phyloP scores from a whole-genome alignment of 2,329 filamentous ascomycete species.

The Claviceps paspali region DNA sequence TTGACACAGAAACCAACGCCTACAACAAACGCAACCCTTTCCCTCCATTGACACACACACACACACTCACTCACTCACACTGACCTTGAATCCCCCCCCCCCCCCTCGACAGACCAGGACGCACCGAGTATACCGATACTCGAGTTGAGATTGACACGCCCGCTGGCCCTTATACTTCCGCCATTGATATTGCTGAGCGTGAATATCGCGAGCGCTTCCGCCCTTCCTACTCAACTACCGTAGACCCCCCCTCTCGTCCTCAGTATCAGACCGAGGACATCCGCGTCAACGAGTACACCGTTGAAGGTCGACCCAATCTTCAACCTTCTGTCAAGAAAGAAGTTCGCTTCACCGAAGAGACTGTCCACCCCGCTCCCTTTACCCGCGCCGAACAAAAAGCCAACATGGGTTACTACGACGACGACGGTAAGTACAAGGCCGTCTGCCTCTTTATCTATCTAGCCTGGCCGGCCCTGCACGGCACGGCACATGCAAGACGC shows the following conservation, averaged over 20 bases:
- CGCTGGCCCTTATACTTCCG: constrained; percentile 30
- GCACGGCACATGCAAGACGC: no score
- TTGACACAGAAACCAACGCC: constrained; percentile 12
- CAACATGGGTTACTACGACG: constrained; percentile 54
- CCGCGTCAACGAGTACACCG: constrained; percentile 21
- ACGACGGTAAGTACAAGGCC: constrained; percentile 33
- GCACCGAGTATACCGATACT: constrained; percentile 41
- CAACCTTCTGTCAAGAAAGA: constrained; percentile 37
- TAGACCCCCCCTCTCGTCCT: constrained; percentile 18
- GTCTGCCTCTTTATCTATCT: neutral
- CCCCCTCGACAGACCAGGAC: constrained; percentile 17
- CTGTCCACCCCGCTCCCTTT: constrained; percentile 39
- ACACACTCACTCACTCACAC: no score
- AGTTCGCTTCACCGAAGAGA: constrained; percentile 49
- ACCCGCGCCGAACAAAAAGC: constrained; percentile 27
- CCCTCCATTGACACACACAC: constrained; percentile 4
- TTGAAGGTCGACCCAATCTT: constrained; percentile 18
- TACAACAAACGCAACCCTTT: constrained; percentile 13
- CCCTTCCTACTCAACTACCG: constrained; percentile 27
- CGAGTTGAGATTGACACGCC: constrained; percentile 49
- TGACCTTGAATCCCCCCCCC: constrained; percentile 6
- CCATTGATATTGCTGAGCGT: constrained; percentile 50
- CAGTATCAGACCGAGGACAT: constrained; percentile 17
- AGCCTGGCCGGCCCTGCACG: no score
- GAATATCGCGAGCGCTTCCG: constrained; percentile 49